Percentiles rank a stretch among this genome's conserved stretches.
Evolutionary conservation across 371 early-diverging fungal genomes (phyloP).

Genomic region (Mucor sp.): DNA sequence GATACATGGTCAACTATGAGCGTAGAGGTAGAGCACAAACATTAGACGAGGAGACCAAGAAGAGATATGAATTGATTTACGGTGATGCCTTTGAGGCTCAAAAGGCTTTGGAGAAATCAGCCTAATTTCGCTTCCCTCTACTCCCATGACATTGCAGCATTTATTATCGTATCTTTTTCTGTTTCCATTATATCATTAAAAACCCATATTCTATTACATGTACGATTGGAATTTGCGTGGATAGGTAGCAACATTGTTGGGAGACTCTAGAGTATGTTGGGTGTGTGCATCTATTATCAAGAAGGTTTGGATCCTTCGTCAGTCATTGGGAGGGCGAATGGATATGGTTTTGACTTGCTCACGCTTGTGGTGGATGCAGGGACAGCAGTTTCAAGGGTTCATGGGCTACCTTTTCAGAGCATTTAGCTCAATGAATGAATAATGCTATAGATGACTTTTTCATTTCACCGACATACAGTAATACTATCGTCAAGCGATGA

Average conservation of each 20-base stretch:
- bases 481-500: background rate
- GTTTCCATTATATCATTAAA: background rate
- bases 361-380: background rate
- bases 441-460: background rate
- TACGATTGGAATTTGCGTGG: background rate
- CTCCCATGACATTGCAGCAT: background rate
- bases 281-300: too few relatives aligned
- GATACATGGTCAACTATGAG: constrained; percentile 57
- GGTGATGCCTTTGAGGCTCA: constrained; percentile 27
- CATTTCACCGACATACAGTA: background rate
- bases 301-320: too few relatives aligned
- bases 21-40: constrained; percentile 52
- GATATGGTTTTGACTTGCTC: background rate
- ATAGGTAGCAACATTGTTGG: background rate
- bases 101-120: constrained; percentile 10
- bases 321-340: background rate
- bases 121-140: background rate
- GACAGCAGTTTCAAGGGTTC: background rate
- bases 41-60: constrained; percentile 44
- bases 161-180: background rate
- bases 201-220: background rate
- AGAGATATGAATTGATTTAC: constrained; percentile 47
- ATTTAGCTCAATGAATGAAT: background rate
- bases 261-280: too few relatives aligned
- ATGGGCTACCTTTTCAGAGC: too few relatives aligned